Evolutionary conservation across 345 rosid species (phyloP).

Genomic region (Citrus medica): DNA sequence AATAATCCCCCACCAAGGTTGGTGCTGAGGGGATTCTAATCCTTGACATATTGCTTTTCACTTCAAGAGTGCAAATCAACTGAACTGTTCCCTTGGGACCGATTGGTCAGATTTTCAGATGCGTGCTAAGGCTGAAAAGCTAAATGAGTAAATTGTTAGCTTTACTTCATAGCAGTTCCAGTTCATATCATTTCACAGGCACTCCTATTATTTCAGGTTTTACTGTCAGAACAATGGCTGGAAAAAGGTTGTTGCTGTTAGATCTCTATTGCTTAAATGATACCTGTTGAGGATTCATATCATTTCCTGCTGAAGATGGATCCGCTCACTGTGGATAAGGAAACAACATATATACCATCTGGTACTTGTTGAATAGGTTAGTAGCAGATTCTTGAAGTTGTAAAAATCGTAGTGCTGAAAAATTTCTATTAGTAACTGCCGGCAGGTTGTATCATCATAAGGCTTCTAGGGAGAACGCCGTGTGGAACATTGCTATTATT

Average conservation of each 20-base stretch:
- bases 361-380: constrained; percentile 2
- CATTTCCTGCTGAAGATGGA: not conserved
- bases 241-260: not conserved
- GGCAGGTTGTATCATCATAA: constrained; percentile 5
- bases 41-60: not conserved
- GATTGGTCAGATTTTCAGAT: not conserved
- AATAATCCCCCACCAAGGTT: not conserved
- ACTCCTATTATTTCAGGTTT: not conserved
- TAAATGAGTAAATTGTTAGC: not conserved
- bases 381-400: constrained; percentile 3
- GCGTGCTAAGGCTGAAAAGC: not conserved
- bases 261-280: not conserved
- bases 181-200: not conserved
- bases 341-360: not conserved
- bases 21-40: not conserved
- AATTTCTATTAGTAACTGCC: not conserved
- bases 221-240: not conserved
- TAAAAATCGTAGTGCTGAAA: constrained; percentile 24
- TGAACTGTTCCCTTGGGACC: not conserved
- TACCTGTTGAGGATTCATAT: not conserved
- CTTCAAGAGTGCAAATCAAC: no score
- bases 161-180: not conserved
- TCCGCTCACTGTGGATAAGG: not conserved
- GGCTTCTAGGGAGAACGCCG: not conserved
- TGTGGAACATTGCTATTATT: not conserved